phyloP scores from a whole-genome alignment of 495 filamentous ascomycete genomes.

The Talaromyces wortmannii region DNA sequence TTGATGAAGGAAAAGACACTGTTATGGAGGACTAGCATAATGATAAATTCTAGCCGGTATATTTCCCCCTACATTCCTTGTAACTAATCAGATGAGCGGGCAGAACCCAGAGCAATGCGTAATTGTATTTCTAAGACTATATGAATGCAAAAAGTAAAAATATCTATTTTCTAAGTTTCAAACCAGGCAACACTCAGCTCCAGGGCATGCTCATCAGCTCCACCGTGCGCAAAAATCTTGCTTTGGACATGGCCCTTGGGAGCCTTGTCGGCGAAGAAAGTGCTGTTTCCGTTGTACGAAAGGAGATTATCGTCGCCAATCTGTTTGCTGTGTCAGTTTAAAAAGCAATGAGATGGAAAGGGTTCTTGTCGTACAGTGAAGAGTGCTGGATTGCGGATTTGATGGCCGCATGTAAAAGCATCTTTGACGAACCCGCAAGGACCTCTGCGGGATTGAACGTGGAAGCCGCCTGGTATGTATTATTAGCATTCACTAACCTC shows the following conservation, averaged over 20 bases:
- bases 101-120: too few relatives aligned
- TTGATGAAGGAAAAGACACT: too few relatives aligned
- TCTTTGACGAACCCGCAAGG: conserved; percentile 42
- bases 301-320: conserved; percentile 33
- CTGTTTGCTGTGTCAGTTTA: conserved; percentile 8
- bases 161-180: neutral
- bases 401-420: conserved; percentile 42
- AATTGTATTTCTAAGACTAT: too few relatives aligned
- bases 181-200: conserved; percentile 32
- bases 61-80: too few relatives aligned
- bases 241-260: conserved; percentile 43
- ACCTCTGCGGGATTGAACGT: conserved; percentile 50
- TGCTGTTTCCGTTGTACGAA: conserved; percentile 38
- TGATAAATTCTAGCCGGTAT: too few relatives aligned
- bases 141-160: neutral
- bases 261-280: conserved; percentile 51
- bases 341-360: neutral
- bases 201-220: conserved; percentile 26
- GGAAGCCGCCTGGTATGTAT: neutral
- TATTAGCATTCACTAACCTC: neutral
- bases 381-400: conserved; percentile 30
- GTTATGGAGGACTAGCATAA: too few relatives aligned
- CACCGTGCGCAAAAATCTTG: conserved; percentile 21
- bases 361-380: conserved; percentile 34
- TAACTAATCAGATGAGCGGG: too few relatives aligned